Percentiles rank a stretch among this genome's conserved stretches.
Conservation (phyloP, 1,284 basidiomycete genomes). For the Erythrobasidium hasegawianum region DNA sequence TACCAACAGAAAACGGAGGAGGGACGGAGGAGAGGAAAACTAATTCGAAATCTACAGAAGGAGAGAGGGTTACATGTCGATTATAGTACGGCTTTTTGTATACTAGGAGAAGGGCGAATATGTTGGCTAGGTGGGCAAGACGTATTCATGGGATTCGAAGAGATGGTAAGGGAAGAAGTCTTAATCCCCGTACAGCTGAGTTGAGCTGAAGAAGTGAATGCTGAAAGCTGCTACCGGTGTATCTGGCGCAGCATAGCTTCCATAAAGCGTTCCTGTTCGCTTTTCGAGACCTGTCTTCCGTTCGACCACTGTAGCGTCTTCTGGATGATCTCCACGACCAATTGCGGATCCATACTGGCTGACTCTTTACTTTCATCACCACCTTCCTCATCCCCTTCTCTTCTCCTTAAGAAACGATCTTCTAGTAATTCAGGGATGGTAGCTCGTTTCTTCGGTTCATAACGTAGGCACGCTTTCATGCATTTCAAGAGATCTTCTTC, state of each 20-base stretch:
- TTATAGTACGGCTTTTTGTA: too few relatives aligned
- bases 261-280: slow-evolving; percentile 37
- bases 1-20: too few relatives aligned
- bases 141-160: too few relatives aligned
- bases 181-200: too few relatives aligned
- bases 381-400: slow-evolving; percentile 12
- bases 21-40: too few relatives aligned
- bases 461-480: slow-evolving; percentile 68
- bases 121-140: too few relatives aligned
- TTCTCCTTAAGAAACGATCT: slow-evolving; percentile 50
- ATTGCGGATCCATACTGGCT: neutral
- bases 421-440: slow-evolving; percentile 65
- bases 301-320: slow-evolving; percentile 33
- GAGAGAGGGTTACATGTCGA: too few relatives aligned
- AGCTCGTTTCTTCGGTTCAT: slow-evolving; percentile 69
- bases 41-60: too few relatives aligned
- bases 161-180: too few relatives aligned
- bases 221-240: neutral
- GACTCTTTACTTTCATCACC: neutral
- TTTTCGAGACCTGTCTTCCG: slow-evolving; percentile 20
- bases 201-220: too few relatives aligned
- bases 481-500: slow-evolving; percentile 64
- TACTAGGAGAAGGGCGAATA: too few relatives aligned
- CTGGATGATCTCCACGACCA: slow-evolving; percentile 26
- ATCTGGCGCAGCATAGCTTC: slow-evolving; percentile 31